Conservation (phyloP, 139 green algal species). For the Haematococcus lacustris region DNA sequence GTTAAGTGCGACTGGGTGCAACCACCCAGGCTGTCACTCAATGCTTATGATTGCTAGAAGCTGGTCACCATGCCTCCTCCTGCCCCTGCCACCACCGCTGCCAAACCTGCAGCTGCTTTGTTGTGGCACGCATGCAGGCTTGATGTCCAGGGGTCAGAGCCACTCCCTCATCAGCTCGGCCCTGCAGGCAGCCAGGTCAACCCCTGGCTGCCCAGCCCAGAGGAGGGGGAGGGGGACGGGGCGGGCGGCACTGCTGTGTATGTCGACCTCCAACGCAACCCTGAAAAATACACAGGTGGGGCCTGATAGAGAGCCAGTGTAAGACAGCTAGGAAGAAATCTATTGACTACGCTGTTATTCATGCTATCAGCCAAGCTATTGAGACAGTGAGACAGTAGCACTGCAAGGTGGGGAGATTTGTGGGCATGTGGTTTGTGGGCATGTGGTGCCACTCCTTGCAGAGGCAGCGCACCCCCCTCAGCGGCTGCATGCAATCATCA, state of each 20-base stretch:
- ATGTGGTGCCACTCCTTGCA: neutral
- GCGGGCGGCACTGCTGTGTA: too few relatives aligned
- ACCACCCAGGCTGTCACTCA: neutral
- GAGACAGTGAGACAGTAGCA: neutral
- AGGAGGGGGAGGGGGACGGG: slow-evolving; percentile 40
- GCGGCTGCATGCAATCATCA: too few relatives aligned
- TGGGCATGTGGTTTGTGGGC: neutral
- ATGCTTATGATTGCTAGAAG: neutral
- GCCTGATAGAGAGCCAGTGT: neutral
- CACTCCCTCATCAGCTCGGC: neutral
- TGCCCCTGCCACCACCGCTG: neutral
- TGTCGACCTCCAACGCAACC: slow-evolving; percentile 90
- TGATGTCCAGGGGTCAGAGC: neutral
- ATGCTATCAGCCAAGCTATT: neutral
- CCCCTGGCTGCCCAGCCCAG: too few relatives aligned
- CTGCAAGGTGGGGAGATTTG: neutral
- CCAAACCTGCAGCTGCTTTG: neutral
- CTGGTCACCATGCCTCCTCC: neutral
- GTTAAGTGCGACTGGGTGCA: neutral
- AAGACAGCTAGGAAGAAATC: neutral
- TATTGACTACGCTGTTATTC: neutral
- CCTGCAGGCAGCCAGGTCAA: slow-evolving; percentile 6
- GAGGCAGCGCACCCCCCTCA: too few relatives aligned
- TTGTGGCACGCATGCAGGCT: neutral
- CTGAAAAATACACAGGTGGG: slow-evolving; percentile 86